phyloP scores from a whole-genome alignment of 2,329 filamentous ascomycete species.

The Corynespora cassiicola region DNA sequence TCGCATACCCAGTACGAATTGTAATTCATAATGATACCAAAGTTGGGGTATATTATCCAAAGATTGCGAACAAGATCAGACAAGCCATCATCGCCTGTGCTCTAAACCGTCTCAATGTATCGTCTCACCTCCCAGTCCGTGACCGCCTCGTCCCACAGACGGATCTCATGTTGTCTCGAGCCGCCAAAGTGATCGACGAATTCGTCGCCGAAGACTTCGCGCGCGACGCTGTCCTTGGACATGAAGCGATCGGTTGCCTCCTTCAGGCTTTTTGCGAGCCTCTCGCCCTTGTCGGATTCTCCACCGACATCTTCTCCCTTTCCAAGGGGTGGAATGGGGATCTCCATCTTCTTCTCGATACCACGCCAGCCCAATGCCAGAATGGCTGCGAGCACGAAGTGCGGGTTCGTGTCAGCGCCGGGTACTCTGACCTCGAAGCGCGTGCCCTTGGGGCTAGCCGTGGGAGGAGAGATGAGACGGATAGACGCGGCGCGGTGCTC shows the following conservation, averaged over 20 bases:
- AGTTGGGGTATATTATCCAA: not conserved
- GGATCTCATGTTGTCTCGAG: conserved; percentile 87
- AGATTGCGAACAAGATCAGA: not conserved
- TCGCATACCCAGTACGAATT: too few species aligned
- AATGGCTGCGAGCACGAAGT: conserved; percentile 85
- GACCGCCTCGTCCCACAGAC: conserved; percentile 93
- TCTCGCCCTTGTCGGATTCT: conserved; percentile 71
- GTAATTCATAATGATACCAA: too few species aligned
- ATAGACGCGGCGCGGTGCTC: conserved; percentile 95
- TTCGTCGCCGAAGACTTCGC: conserved; percentile 90
- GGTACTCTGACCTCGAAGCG: conserved; percentile 92
- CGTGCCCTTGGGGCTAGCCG: conserved; percentile 81
- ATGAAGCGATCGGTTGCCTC: conserved; percentile 84
- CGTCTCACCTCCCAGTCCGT: conserved; percentile 83
- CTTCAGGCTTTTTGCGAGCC: conserved; percentile 82
- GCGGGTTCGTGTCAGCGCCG: conserved; percentile 92
- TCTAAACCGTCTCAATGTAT: conserved; percentile 45
- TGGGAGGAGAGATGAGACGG: conserved; percentile 87
- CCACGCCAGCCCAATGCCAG: conserved; percentile 89
- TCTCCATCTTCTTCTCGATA: conserved; percentile 87
- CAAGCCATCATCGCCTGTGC: not conserved
- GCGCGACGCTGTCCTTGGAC: conserved; percentile 80
- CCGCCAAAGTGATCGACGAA: conserved; percentile 97
- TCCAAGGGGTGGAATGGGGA: conserved; percentile 81
- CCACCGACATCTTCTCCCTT: conserved; percentile 85